Evolutionary conservation across 176 grass and related monocot species (phyloP).

Genomic region (Raddia guianensis): DNA sequence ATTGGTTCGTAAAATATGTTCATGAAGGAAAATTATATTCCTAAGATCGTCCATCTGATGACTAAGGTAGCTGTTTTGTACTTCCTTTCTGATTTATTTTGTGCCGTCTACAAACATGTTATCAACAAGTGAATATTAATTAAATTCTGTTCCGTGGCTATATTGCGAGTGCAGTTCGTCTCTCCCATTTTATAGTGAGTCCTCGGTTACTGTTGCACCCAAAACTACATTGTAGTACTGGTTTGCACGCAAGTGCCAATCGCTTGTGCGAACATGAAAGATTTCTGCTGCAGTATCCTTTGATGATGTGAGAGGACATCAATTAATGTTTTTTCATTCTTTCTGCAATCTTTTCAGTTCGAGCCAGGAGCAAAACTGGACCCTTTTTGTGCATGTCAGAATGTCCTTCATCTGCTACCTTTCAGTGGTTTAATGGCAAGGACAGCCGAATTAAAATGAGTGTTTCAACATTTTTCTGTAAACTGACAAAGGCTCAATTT

Average conservation of each 20-base stretch:
- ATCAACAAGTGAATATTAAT: not conserved
- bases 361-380: not conserved
- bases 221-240: not conserved
- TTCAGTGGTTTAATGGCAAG: not conserved
- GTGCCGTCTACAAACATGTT: not conserved
- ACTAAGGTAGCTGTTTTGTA: not conserved
- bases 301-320: not conserved
- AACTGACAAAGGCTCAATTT: constrained; percentile 9
- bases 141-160: too few relatives aligned
- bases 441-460: not conserved
- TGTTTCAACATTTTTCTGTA: not conserved
- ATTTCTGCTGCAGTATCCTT: not conserved
- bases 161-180: not conserved
- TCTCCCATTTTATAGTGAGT: not conserved
- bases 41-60: not conserved
- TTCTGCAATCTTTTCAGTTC: not conserved
- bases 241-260: not conserved
- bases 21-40: not conserved
- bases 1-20: not conserved
- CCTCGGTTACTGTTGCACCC: not conserved
- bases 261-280: not conserved
- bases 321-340: not conserved
- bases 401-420: not conserved
- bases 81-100: not conserved
- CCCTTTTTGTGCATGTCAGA: not conserved